Evolutionary conservation across 306 rosid genomes (phyloP).

Genomic region (Boehmeria nivea): DNA sequence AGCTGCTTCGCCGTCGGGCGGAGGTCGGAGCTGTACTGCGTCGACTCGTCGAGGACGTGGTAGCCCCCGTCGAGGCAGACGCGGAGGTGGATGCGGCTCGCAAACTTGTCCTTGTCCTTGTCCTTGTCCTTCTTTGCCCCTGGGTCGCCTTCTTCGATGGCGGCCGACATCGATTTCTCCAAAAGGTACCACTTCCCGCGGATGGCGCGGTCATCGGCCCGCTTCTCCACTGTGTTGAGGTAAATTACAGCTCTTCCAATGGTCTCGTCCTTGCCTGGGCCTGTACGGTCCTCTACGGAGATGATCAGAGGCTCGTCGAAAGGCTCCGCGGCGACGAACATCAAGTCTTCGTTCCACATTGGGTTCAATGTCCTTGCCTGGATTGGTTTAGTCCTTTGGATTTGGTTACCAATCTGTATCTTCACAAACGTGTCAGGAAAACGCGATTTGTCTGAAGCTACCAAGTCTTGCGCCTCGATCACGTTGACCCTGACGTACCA

Average conservation of each 20-base stretch:
- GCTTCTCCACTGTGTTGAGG: constrained; percentile 42
- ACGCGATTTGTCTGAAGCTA: constrained; percentile 59
- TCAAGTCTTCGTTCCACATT: constrained; percentile 56
- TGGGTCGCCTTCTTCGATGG: constrained; percentile 34
- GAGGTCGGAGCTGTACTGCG: constrained; percentile 85
- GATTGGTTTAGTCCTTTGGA: constrained; percentile 43
- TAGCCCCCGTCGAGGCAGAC: constrained; percentile 86
- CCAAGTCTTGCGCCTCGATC: constrained; percentile 79
- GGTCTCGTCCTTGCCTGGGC: constrained; percentile 68
- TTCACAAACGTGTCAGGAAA: constrained; percentile 61
- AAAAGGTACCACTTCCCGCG: constrained; percentile 53
- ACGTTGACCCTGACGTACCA: constrained; percentile 78
- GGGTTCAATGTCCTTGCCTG: constrained; percentile 48
- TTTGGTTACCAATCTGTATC: constrained; percentile 69
- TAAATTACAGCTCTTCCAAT: constrained; percentile 58
- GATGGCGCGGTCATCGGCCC: constrained; percentile 52
- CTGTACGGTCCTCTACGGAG: constrained; percentile 65
- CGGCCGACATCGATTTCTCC: constrained; percentile 59
- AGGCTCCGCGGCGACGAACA: constrained; percentile 87
- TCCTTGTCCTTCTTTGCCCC: constrained; percentile 38
- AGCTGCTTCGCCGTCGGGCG: constrained; percentile 64
- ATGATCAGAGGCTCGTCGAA: constrained; percentile 69
- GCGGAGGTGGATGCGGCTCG: constrained; percentile 53
- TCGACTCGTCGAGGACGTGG: constrained; percentile 89
- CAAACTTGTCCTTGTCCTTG: constrained; percentile 46